Evolutionary conservation across 2,329 filamentous ascomycete genomes (phyloP).

Genomic region (Monilinia laxa): DNA sequence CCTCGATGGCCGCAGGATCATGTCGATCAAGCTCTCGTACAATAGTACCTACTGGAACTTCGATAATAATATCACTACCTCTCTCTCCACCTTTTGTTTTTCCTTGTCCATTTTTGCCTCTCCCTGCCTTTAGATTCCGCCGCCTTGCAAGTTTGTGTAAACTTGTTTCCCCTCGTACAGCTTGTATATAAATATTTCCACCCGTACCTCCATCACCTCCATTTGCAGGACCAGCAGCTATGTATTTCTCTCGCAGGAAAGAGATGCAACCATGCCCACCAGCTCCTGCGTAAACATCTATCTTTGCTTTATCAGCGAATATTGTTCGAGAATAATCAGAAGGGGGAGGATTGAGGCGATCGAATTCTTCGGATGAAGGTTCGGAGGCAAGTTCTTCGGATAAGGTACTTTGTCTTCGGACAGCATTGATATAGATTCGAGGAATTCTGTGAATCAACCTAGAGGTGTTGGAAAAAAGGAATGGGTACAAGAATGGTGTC

Average conservation of each 20-base stretch:
- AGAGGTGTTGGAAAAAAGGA: constrained; percentile 30
- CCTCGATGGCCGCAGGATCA: constrained; percentile 74
- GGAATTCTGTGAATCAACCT: constrained; percentile 13
- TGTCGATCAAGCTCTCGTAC: constrained; percentile 76
- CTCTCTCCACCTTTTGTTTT: constrained; percentile 71
- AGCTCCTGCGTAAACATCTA: constrained; percentile 74
- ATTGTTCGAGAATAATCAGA: constrained; percentile 80
- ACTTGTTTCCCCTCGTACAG: constrained; percentile 85
- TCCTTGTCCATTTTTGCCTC: constrained; percentile 77
- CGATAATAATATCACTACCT: constrained; percentile 83
- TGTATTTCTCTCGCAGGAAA: constrained; percentile 87
- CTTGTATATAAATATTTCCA: constrained; percentile 92
- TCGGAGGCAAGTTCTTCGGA: constrained; percentile 15
- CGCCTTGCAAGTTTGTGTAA: constrained; percentile 85
- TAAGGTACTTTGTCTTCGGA: constrained; percentile 31
- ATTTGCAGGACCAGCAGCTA: constrained; percentile 86
- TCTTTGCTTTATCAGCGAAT: constrained; percentile 81
- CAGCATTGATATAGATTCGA: constrained; percentile 26
- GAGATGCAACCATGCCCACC: constrained; percentile 94
- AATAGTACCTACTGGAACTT: constrained; percentile 90
- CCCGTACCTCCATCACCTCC: constrained; percentile 92
- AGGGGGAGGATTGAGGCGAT: constrained; percentile 75
- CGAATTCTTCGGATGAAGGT: constrained; percentile 34
- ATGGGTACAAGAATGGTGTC: constrained; percentile 41
- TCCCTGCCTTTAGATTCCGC: constrained; percentile 70